Conservation (phyloP, 192 early-diverging fungal genomes). For the Lobosporangium transversale region DNA sequence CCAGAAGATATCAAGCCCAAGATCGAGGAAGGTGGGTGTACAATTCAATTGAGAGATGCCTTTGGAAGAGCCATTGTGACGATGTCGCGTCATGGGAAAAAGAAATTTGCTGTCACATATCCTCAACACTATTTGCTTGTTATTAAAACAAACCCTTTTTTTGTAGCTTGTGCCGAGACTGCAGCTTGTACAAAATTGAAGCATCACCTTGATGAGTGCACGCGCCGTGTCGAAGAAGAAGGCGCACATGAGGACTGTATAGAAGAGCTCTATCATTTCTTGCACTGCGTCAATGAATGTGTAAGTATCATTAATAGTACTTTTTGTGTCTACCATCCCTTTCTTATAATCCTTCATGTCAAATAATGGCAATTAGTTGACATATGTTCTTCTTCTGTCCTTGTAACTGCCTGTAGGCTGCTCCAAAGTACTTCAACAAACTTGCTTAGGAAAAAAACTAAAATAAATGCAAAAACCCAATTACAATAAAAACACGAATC, state of each 20-base stretch:
- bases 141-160: neutral
- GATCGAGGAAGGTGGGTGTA: slow-evolving; percentile 65
- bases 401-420: slow-evolving; percentile 19
- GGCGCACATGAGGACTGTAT: slow-evolving; percentile 80
- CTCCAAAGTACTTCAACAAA: slow-evolving; percentile 48
- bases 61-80: too few species aligned
- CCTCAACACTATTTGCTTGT: neutral
- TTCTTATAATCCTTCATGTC: neutral
- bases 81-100: too few species aligned
- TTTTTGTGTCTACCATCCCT: neutral
- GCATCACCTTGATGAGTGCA: slow-evolving; percentile 81
- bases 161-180: slow-evolving; percentile 69
- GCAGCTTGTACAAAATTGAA: slow-evolving; percentile 74
- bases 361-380: too few species aligned
- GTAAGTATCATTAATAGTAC: slow-evolving; percentile 65
- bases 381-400: neutral
- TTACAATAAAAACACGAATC: too few species aligned
- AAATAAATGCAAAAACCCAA: neutral
- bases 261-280: slow-evolving; percentile 85
- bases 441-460: slow-evolving; percentile 21
- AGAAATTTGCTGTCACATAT: neutral
- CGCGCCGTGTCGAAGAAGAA: slow-evolving; percentile 73
- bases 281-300: slow-evolving; percentile 84
- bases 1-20: slow-evolving; percentile 69
- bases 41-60: neutral